Conservation (phyloP, 163 green algal species). For the Trebouxiophyceae sp. region DNA sequence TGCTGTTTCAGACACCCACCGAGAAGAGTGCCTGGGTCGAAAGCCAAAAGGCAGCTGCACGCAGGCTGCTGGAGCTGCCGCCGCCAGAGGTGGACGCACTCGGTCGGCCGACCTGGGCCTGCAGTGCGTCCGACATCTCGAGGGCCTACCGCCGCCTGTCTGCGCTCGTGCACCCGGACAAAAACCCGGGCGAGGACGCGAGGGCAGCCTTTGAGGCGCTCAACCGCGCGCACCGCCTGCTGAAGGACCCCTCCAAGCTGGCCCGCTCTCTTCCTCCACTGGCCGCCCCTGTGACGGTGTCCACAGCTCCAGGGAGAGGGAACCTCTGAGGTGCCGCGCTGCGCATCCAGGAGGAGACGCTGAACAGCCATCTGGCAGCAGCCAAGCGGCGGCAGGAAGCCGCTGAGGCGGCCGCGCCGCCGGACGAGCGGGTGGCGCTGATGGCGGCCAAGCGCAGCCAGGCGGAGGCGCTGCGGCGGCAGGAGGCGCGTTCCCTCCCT, state of each 20-base stretch:
- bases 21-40: not conserved
- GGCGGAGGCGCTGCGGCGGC: conserved; percentile 32
- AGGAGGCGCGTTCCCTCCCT: conserved; percentile 29
- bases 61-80: conserved; percentile 58
- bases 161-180: conserved; percentile 73
- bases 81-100: conserved; percentile 61
- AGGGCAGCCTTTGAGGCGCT: conserved; percentile 64
- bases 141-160: conserved; percentile 65
- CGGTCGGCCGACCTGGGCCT: conserved; percentile 44
- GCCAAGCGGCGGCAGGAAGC: conserved; percentile 30
- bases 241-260: conserved; percentile 38
- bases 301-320: not conserved
- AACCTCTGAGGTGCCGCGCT: not conserved
- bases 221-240: conserved; percentile 52
- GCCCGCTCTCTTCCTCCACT: not conserved
- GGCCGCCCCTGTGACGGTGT: not conserved
- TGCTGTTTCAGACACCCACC: no score
- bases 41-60: not conserved
- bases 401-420: conserved; percentile 38
- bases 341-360: conserved; percentile 39
- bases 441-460: conserved; percentile 38
- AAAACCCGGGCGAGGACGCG: conserved; percentile 54
- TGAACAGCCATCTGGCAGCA: conserved; percentile 32
- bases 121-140: conserved; percentile 43
- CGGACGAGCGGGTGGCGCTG: conserved; percentile 45